phyloP scores from a whole-genome alignment of 257 asterid genomes.

The Eustoma russellianum region DNA sequence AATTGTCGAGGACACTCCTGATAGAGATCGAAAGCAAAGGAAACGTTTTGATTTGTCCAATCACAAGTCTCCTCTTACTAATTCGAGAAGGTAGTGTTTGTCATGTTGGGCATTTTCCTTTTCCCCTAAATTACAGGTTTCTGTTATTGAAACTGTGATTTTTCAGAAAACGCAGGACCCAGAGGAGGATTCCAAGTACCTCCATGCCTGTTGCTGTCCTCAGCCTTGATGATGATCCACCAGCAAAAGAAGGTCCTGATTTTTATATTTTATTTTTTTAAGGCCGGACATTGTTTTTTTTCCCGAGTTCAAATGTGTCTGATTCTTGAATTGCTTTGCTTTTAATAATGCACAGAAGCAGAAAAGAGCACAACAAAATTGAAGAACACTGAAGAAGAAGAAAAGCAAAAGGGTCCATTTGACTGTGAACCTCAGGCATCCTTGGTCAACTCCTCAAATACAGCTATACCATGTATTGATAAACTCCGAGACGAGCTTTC shows the following conservation, averaged over 20 bases:
- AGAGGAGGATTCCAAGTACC: constrained; percentile 39
- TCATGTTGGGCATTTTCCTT: too few relatives aligned
- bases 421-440: constrained; percentile 22
- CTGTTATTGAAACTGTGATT: constrained; percentile 8
- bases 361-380: constrained; percentile 21
- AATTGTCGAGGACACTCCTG: constrained; percentile 94
- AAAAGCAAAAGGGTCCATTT: constrained; percentile 21
- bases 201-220: constrained; percentile 44
- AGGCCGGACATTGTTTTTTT: not conserved
- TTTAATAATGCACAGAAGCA: constrained; percentile 17
- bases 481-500: constrained; percentile 93
- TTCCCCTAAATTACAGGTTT: too few relatives aligned
- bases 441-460: constrained; percentile 24
- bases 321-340: constrained; percentile 1
- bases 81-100: constrained; percentile 59
- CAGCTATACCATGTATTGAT: constrained; percentile 58
- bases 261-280: too few relatives aligned
- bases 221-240: constrained; percentile 52
- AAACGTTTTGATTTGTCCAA: constrained; percentile 37
- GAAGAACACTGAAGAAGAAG: constrained; percentile 9
- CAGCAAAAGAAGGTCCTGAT: constrained; percentile 37
- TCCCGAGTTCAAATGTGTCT: not conserved
- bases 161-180: constrained; percentile 61
- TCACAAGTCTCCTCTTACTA: constrained; percentile 60
- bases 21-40: constrained; percentile 45